phyloP scores from a whole-genome alignment of 1,284 basidiomycete genomes.

The Gomphus bonarii region DNA sequence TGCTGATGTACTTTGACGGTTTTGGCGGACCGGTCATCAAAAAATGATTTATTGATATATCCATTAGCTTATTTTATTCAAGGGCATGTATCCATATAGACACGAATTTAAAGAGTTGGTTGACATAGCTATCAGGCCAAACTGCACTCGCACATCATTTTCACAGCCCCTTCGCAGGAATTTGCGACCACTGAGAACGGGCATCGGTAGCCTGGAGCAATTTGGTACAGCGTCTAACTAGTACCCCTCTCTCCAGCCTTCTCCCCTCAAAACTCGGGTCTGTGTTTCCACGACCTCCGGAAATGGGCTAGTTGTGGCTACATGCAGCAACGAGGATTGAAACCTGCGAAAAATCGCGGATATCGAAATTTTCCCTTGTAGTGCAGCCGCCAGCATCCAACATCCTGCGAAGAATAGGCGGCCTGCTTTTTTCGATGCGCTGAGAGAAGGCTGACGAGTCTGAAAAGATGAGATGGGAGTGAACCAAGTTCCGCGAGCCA shows the following conservation, averaged over 20 bases:
- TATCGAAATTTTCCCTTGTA: slow-evolving; percentile 5
- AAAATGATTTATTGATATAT: not conserved
- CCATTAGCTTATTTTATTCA: not conserved
- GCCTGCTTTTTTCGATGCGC: not conserved
- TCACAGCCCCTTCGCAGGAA: too few species aligned
- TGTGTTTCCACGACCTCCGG: not conserved
- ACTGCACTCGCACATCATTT: too few species aligned
- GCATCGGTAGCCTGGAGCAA: not conserved
- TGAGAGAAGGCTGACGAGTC: too few species aligned
- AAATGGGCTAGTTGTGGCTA: not conserved
- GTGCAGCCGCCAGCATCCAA: slow-evolving; percentile 7
- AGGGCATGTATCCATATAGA: not conserved
- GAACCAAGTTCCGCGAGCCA: too few species aligned
- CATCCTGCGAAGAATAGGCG: not conserved
- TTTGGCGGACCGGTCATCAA: slow-evolving; percentile 1
- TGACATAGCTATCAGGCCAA: not conserved
- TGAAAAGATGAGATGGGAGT: too few species aligned
- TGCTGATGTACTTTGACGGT: slow-evolving; percentile 18
- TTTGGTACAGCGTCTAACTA: not conserved
- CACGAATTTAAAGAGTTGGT: not conserved
- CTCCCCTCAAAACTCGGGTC: not conserved
- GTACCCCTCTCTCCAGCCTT: not conserved
- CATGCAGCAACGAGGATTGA: not conserved
- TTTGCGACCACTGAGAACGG: too few species aligned
- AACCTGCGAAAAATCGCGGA: slow-evolving; percentile 1